phyloP scores from a whole-genome alignment of 1,139 yeast genomes.

The Debaryomyces coudertii region DNA sequence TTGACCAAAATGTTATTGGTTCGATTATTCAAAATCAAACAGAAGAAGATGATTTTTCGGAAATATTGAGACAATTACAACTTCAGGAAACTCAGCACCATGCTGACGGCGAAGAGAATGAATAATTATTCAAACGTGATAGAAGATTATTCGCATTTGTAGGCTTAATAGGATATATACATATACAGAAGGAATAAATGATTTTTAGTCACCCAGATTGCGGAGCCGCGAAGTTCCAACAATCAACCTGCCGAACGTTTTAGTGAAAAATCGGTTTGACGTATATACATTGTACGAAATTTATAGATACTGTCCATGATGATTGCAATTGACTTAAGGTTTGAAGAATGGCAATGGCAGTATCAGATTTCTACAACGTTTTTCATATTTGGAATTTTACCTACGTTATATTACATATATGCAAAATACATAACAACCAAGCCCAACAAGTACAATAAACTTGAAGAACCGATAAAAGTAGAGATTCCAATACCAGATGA shows the following conservation, averaged over 20 bases:
- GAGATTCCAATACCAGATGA: constrained; percentile 73
- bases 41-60: constrained; percentile 32
- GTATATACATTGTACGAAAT: not conserved
- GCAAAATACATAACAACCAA: constrained; percentile 40
- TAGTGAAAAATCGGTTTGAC: not conserved
- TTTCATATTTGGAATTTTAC: constrained; percentile 45
- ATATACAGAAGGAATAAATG: not conserved
- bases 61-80: constrained; percentile 27
- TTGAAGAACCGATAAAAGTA: constrained; percentile 53
- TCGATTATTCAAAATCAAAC: constrained; percentile 38
- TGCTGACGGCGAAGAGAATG: constrained; percentile 14
- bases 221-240: constrained; percentile 3
- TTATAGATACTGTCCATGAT: constrained; percentile 19
- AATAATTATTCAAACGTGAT: constrained; percentile 1
- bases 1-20: constrained; percentile 45
- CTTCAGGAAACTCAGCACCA: constrained; percentile 13
- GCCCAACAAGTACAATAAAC: constrained; percentile 47
- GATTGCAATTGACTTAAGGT: constrained; percentile 50
- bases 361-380: constrained; percentile 52
- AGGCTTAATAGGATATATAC: not conserved
- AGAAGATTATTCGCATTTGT: not conserved
- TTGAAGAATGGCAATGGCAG: constrained; percentile 51
- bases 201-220: not conserved
- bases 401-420: constrained; percentile 41
- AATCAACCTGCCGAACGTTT: not conserved